Conservation (phyloP, 164 flowering plant genomes). For the Dillenia suffruticosa region DNA sequence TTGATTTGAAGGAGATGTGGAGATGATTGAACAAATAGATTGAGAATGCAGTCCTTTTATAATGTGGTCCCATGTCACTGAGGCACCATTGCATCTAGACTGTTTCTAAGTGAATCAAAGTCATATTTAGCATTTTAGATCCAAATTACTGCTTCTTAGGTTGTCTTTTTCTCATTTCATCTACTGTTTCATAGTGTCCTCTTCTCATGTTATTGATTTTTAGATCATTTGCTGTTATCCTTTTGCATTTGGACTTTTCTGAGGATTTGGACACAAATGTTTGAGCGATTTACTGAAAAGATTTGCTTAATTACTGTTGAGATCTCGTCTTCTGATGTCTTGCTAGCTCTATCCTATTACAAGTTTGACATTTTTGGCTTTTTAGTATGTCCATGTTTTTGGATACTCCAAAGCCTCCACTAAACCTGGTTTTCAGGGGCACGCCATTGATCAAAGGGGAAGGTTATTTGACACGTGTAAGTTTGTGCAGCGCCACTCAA, state of each 20-base stretch:
- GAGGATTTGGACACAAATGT: conserved; percentile 9
- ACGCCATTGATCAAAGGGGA: neutral
- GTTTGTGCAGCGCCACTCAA: no score
- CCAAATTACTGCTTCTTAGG: neutral
- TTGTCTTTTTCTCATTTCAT: neutral
- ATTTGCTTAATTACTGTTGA: conserved; percentile 1
- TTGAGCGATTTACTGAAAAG: conserved; percentile 6
- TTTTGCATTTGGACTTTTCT: neutral
- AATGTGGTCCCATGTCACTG: neutral
- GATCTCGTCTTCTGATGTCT: conserved; percentile 6
- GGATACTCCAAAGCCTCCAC: no score
- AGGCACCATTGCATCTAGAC: neutral
- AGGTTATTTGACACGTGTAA: neutral
- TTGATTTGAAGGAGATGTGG: no score
- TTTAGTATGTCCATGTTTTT: no score
- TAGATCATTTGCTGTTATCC: neutral
- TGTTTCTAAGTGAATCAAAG: neutral
- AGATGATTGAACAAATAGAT: no score
- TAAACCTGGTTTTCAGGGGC: neutral
- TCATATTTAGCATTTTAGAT: neutral
- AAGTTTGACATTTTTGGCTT: neutral
- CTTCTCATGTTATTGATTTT: neutral
- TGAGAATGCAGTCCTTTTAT: neutral
- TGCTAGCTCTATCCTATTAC: neutral
- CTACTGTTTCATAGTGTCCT: neutral